Conservation (phyloP, 305 asterid genomes). For the Stenogyne calaminthoides region DNA sequence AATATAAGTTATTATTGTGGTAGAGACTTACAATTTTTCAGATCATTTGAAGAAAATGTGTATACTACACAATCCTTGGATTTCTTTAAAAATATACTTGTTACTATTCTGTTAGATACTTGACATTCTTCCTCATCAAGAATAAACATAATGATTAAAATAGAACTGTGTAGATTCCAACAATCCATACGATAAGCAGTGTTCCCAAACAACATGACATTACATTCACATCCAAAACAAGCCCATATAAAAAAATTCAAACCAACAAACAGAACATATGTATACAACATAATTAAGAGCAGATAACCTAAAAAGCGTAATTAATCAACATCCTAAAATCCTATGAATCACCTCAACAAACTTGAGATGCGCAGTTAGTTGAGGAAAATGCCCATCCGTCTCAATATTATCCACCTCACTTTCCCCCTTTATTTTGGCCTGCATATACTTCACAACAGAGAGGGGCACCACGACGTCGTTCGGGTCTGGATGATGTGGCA, state of each 20-base stretch:
- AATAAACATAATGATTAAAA: no score
- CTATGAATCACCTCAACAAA: slow-evolving; percentile 51
- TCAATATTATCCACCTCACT: slow-evolving; percentile 47
- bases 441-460: slow-evolving; percentile 57
- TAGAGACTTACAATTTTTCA: no score
- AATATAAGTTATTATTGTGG: no score
- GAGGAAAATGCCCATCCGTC: slow-evolving; percentile 81
- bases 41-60: no score
- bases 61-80: no score
- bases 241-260: background rate
- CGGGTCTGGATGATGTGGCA: slow-evolving; percentile 58
- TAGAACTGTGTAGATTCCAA: no score
- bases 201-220: background rate
- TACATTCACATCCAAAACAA: slow-evolving; percentile 10
- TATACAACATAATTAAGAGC: background rate
- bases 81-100: no score
- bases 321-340: slow-evolving; percentile 37
- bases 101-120: no score
- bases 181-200: background rate
- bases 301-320: no score
- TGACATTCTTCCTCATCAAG: no score
- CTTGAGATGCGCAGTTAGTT: slow-evolving; percentile 59
- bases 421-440: slow-evolving; percentile 44
- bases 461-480: slow-evolving; percentile 70
- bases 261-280: background rate